These are phyloP conservation scores for Biscutella laevigata DNA, from an alignment of 441 rosid genomes.

Conservation along the genomic window DNA sequence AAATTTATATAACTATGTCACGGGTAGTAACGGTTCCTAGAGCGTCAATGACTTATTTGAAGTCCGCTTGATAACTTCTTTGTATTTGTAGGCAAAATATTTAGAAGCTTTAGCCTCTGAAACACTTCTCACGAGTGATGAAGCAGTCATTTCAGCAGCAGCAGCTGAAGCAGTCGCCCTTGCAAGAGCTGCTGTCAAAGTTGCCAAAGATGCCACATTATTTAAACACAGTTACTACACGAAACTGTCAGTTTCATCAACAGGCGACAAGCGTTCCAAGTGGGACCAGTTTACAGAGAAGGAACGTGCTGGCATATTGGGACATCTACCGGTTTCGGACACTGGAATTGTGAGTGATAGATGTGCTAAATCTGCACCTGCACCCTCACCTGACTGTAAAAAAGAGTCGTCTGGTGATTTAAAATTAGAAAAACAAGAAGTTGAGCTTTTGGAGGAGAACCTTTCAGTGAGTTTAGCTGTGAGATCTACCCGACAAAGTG, in stretches of 20 bases:
- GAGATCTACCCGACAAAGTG: constrained; percentile 65
- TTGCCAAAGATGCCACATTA: constrained; percentile 70
- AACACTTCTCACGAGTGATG: constrained; percentile 63
- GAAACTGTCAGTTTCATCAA: constrained; percentile 22
- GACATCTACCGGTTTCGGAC: constrained; percentile 38
- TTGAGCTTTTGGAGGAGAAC: constrained; percentile 45
- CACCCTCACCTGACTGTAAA: constrained; percentile 10
- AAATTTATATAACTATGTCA: not conserved
- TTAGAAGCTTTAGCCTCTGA: constrained; percentile 53
- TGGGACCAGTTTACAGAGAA: constrained; percentile 45
- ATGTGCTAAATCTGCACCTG: not conserved
- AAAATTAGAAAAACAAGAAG: constrained; percentile 48
- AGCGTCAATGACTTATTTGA: not conserved
- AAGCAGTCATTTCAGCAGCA: constrained; percentile 74
- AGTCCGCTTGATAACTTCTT: not conserved
- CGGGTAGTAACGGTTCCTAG: not conserved
- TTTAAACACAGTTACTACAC: constrained; percentile 33
- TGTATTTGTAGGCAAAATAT: constrained; percentile 42
- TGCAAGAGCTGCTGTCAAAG: constrained; percentile 78
- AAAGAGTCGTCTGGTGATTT: constrained; percentile 36
- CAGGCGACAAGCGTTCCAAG: constrained; percentile 32
- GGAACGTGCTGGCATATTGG: constrained; percentile 50
- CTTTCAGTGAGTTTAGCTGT: constrained; percentile 51
- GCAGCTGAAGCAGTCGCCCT: constrained; percentile 93
- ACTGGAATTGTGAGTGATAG: constrained; percentile 21